These are phyloP conservation scores for Calamus simplicifolius DNA, from an alignment of 176 grass and related monocot genomes.

Conservation along the genomic window DNA sequence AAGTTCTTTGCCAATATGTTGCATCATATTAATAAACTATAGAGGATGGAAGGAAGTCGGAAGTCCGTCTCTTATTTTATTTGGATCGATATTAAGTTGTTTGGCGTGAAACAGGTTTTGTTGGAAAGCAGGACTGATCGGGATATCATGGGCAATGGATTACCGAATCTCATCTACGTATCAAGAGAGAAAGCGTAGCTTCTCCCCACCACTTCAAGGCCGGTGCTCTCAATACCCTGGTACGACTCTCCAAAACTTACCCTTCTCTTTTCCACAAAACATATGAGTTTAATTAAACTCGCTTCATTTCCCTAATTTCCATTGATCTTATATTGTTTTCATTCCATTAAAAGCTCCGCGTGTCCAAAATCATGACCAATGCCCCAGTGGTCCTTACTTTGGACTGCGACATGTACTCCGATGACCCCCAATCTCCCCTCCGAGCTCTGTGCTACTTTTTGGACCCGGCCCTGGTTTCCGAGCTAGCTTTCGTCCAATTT, in stretches of 20 bases:
- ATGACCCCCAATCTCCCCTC: slow-evolving; percentile 24
- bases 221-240: slow-evolving; percentile 34
- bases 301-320: not conserved
- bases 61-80: too few species aligned
- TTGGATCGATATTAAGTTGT: too few species aligned
- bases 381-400: slow-evolving; percentile 34
- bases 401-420: slow-evolving; percentile 36
- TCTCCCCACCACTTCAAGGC: slow-evolving; percentile 38
- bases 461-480: slow-evolving; percentile 2
- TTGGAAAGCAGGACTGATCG: slow-evolving; percentile 26
- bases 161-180: slow-evolving; percentile 35
- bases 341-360: slow-evolving; percentile 21
- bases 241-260: slow-evolving; percentile 1
- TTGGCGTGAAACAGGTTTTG: slow-evolving; percentile 19
- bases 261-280: too few species aligned
- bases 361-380: slow-evolving; percentile 25
- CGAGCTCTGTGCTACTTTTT: slow-evolving; percentile 35
- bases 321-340: not conserved
- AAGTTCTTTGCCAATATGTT: too few species aligned
- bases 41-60: too few species aligned
- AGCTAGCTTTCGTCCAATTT: slow-evolving; percentile 38
- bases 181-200: slow-evolving; percentile 36
- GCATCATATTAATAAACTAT: too few species aligned
- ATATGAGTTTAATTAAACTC: too few species aligned
- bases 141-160: slow-evolving; percentile 16